phyloP scores from a whole-genome alignment of 139 green algal species.

The Chlamydomonas eustigma region DNA sequence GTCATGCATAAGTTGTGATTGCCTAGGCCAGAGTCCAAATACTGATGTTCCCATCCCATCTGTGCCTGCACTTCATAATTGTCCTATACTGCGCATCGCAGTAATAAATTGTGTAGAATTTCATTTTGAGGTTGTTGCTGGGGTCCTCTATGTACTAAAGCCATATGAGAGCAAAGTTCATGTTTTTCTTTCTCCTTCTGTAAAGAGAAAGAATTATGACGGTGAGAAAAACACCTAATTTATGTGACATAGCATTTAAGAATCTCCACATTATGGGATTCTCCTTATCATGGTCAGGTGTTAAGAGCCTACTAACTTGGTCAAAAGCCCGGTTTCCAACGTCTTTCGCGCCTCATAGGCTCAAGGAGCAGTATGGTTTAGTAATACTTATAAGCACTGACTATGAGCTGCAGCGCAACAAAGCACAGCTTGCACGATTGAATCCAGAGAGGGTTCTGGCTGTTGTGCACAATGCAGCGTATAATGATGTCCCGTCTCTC shows the following conservation, averaged over 20 bases:
- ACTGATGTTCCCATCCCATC: too few relatives aligned
- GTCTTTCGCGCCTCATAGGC: background rate
- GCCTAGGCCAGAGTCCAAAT: too few relatives aligned
- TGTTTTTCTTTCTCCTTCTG: conserved; percentile 27
- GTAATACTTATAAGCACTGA: conserved; percentile 35
- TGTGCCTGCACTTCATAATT: conserved; percentile 4
- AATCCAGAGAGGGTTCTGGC: conserved; percentile 6
- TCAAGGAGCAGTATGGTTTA: conserved; percentile 13
- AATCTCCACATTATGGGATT: too few relatives aligned
- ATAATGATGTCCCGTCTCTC: background rate
- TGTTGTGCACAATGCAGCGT: conserved; percentile 37
- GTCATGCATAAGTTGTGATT: too few relatives aligned
- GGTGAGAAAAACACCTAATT: background rate
- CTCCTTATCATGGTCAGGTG: too few relatives aligned
- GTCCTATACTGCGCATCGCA: conserved; percentile 37
- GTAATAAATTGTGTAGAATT: conserved; percentile 49
- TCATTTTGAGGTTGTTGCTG: conserved; percentile 40
- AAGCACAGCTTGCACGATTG: conserved; percentile 20
- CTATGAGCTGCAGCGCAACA: conserved; percentile 31
- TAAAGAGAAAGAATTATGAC: conserved; percentile 18
- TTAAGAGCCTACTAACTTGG: conserved; percentile 18
- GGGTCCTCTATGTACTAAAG: conserved; percentile 28
- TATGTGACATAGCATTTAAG: background rate
- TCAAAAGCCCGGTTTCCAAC: conserved; percentile 17
- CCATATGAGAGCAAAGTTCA: conserved; percentile 19